Evolutionary conservation across 257 asterid genomes (phyloP).

Genomic region (Solanum gandarillasii): DNA sequence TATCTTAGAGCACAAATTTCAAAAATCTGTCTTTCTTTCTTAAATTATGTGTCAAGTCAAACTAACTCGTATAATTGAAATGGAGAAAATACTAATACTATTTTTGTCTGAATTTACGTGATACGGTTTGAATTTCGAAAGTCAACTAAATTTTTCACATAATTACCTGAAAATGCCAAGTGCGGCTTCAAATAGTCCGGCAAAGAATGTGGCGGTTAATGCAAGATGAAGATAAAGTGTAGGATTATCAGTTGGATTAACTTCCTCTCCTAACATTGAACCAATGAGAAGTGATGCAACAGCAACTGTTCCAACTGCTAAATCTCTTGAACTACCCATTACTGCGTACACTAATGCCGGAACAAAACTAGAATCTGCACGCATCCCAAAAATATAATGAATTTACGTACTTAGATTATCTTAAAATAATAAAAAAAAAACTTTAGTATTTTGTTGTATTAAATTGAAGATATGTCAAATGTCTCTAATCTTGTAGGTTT

Average conservation of each 20-base stretch:
- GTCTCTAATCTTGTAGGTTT: no score
- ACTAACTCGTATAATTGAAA: no score
- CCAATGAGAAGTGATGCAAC: slow-evolving; percentile 72
- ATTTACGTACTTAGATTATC: no score
- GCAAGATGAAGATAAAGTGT: slow-evolving; percentile 67
- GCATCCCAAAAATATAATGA: not conserved
- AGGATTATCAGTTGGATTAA: slow-evolving; percentile 37
- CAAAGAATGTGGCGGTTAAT: slow-evolving; percentile 70
- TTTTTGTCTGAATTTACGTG: no score
- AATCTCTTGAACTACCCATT: slow-evolving; percentile 86
- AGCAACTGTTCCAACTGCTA: slow-evolving; percentile 91
- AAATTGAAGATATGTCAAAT: no score
- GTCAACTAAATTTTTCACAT: no score
- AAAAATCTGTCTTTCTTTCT: rapidly evolving
- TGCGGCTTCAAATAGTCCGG: slow-evolving; percentile 61
- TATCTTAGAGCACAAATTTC: no score
- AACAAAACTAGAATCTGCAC: slow-evolving; percentile 77
- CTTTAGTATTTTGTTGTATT: no score
- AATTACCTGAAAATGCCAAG: slow-evolving; percentile 68
- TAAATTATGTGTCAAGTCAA: rapidly evolving
- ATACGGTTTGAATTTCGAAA: not conserved
- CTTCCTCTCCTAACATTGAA: slow-evolving; percentile 54
- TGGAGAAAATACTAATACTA: no score
- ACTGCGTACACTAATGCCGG: slow-evolving; percentile 74
- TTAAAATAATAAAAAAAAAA: no score